phyloP scores from a whole-genome alignment of 768 basidiomycete species.

The Guyanaporus albipodus region DNA sequence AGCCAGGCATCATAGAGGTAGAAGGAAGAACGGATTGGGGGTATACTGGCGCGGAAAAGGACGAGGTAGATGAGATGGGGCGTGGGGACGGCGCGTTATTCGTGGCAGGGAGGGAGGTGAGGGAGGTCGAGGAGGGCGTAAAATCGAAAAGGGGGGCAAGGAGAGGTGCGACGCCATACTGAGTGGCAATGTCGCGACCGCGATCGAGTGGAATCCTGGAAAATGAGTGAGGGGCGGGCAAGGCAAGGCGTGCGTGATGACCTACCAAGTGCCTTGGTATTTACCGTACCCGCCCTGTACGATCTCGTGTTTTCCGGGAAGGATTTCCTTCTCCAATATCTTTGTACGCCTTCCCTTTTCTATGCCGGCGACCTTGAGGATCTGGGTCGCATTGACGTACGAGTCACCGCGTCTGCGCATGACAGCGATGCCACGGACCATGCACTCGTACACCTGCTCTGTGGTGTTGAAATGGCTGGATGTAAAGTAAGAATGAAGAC shows the following conservation, averaged over 20 bases:
- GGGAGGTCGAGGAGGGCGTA: constrained; percentile 68
- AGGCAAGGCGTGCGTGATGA: constrained; percentile 8
- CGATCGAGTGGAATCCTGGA: constrained; percentile 92
- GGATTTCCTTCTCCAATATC: constrained; percentile 95
- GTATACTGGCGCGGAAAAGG: constrained; percentile 55
- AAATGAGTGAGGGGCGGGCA: constrained; percentile 9
- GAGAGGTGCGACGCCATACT: constrained; percentile 87
- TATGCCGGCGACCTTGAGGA: constrained; percentile 97
- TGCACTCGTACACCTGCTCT: constrained; percentile 88
- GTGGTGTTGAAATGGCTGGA: background rate
- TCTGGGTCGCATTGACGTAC: constrained; percentile 98
- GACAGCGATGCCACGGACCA: constrained; percentile 97
- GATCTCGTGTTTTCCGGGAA: constrained; percentile 94
- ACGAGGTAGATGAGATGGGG: constrained; percentile 65
- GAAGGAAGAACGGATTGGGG: constrained; percentile 60
- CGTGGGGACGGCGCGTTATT: constrained; percentile 49
- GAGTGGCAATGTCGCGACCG: constrained; percentile 87
- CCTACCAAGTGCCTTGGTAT: constrained; percentile 98
- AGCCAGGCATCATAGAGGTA: constrained; percentile 85
- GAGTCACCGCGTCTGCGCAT: constrained; percentile 95
- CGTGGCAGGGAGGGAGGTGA: constrained; percentile 61
- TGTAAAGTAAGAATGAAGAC: constrained; percentile 3
- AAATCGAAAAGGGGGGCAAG: constrained; percentile 93
- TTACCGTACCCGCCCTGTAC: constrained; percentile 99
- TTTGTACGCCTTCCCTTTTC: constrained; percentile 96